These are phyloP conservation scores for Zygoascus biomembranicola DNA, from an alignment of 805 yeast genomes.

Conservation along the genomic window DNA sequence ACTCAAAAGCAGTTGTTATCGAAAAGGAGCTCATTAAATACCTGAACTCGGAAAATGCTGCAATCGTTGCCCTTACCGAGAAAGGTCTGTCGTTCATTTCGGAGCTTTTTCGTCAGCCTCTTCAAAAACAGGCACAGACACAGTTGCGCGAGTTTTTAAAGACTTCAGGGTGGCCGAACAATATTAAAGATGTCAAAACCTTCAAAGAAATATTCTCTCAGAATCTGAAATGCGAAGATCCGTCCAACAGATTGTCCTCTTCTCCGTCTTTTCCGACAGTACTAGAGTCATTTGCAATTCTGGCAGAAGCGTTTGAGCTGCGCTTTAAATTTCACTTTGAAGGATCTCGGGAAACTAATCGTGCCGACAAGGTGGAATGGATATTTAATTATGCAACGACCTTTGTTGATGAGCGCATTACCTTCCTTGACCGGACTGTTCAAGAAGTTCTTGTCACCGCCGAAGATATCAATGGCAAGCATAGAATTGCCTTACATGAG, in stretches of 20 bases:
- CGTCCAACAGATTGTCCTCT: neutral
- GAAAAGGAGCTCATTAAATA: neutral
- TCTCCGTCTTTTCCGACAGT: constrained; percentile 8
- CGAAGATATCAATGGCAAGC: constrained; percentile 7
- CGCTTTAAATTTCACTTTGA: constrained; percentile 58
- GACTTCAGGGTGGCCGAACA: constrained; percentile 10
- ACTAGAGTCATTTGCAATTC: constrained; percentile 31
- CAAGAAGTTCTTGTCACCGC: constrained; percentile 15
- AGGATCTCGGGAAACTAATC: constrained; percentile 49
- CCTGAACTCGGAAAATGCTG: neutral
- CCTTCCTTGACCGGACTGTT: constrained; percentile 21
- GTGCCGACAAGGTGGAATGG: constrained; percentile 67
- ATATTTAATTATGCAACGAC: constrained; percentile 40
- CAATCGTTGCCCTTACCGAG: constrained; percentile 4
- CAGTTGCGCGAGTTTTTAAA: constrained; percentile 4
- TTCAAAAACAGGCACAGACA: neutral
- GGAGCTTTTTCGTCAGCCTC: neutral
- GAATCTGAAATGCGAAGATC: constrained; percentile 1
- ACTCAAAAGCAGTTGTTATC: neutral
- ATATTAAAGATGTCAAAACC: neutral
- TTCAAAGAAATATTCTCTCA: constrained; percentile 2
- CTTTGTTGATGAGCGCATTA: constrained; percentile 26
- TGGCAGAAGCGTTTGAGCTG: constrained; percentile 38
- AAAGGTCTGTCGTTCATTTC: constrained; percentile 1
- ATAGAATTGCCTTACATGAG: constrained; percentile 29